phyloP scores from a whole-genome alignment of 257 asterid genomes.

The Forsythia viridissima region DNA sequence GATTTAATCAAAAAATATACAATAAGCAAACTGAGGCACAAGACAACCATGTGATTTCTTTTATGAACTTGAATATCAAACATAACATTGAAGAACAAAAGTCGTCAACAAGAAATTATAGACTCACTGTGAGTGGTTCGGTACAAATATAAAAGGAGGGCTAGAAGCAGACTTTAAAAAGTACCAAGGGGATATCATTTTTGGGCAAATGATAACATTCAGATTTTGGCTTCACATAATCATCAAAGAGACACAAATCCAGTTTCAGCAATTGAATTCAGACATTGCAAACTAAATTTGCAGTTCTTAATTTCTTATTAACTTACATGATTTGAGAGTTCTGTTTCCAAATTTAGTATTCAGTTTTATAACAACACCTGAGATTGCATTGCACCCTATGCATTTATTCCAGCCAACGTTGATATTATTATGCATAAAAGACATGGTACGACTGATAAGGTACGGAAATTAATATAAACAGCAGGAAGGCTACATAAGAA shows the following conservation, averaged over 20 bases:
- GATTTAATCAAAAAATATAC: no score
- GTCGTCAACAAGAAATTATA: background rate
- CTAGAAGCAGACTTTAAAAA: background rate
- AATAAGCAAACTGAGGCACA: background rate
- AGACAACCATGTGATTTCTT: background rate
- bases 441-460: background rate
- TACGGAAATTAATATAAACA: background rate
- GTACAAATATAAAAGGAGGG: background rate
- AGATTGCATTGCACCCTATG: background rate
- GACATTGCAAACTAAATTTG: background rate
- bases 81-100: background rate
- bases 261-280: background rate
- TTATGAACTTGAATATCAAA: background rate
- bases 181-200: background rate
- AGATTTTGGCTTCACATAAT: background rate
- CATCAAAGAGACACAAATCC: background rate
- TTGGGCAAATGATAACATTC: background rate
- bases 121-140: background rate
- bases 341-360: no score
- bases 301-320: no score
- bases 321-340: no score
- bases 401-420: background rate
- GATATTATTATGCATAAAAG: background rate
- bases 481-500: background rate
- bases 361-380: no score